Evolutionary conservation across 1,284 basidiomycete genomes (phyloP).

Genomic region (Veloboletus limbatus): DNA sequence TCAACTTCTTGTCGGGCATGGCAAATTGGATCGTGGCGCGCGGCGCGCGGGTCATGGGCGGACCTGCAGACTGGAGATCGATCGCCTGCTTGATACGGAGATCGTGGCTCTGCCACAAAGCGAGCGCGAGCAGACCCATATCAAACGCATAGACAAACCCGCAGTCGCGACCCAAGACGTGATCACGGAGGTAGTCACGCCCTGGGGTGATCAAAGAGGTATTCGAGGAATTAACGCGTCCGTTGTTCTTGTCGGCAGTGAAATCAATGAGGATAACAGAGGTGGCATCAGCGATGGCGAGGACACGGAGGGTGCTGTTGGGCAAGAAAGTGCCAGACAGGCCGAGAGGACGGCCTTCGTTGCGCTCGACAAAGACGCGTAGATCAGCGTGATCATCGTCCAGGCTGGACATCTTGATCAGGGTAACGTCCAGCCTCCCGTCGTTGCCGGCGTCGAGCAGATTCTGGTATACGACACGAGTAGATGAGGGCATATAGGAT

Average conservation of each 20-base stretch:
- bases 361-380: conserved; percentile 27
- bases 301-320: conserved; percentile 22
- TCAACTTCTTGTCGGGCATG: conserved; percentile 38
- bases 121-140: conserved; percentile 39
- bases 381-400: conserved; percentile 25
- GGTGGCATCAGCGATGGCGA: conserved; percentile 31
- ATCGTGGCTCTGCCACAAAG: conserved; percentile 32
- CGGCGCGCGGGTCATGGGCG: conserved; percentile 39
- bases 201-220: conserved; percentile 15
- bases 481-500: conserved; percentile 8
- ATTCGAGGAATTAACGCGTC: conserved; percentile 28
- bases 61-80: conserved; percentile 55
- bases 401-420: conserved; percentile 20
- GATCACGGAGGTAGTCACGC: conserved; percentile 27
- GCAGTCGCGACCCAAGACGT: conserved; percentile 35
- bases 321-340: conserved; percentile 25
- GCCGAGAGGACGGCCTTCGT: conserved; percentile 34
- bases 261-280: conserved; percentile 30
- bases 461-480: conserved; percentile 29
- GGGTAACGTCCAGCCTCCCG: conserved; percentile 19
- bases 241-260: conserved; percentile 33
- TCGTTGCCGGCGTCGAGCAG: conserved; percentile 27
- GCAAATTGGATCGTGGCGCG: conserved; percentile 43
- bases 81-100: conserved; percentile 41
- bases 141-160: conserved; percentile 44